Evolutionary conservation across 129 eudicot species (phyloP).

Genomic region (Centaurea solstitialis): DNA sequence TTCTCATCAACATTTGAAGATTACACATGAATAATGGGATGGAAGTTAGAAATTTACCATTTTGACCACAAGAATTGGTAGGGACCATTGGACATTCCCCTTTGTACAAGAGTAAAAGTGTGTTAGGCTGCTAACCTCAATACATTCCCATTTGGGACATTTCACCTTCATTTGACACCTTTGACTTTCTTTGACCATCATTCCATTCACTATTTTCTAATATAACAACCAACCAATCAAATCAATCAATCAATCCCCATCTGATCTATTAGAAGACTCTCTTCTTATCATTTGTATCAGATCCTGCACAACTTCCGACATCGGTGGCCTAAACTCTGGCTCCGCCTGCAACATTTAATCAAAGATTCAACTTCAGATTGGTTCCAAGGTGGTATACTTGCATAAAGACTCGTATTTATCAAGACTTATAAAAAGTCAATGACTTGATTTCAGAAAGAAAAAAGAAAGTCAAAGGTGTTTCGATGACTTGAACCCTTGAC

Average conservation of each 20-base stretch:
- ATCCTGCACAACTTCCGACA: slow-evolving; percentile 97
- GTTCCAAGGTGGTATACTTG: background rate
- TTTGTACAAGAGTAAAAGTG: slow-evolving; percentile 35
- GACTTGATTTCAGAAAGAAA: too few species aligned
- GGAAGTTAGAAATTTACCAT: slow-evolving; percentile 34
- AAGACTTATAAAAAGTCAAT: too few species aligned
- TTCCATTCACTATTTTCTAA: slow-evolving; percentile 15
- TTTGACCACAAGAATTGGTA: slow-evolving; percentile 28
- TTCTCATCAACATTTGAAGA: slow-evolving; percentile 5
- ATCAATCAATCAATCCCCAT: slow-evolving; percentile 47
- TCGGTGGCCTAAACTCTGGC: slow-evolving; percentile 90
- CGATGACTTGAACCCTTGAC: too few species aligned
- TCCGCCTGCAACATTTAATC: slow-evolving; percentile 52
- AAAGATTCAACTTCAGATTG: background rate
- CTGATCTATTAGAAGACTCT: slow-evolving; percentile 66
- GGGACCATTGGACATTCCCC: slow-evolving; percentile 19
- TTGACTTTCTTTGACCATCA: slow-evolving; percentile 15
- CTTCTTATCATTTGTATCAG: slow-evolving; percentile 73
- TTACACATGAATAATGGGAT: slow-evolving; percentile 26
- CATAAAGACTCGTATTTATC: background rate
- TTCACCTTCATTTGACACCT: slow-evolving; percentile 21
- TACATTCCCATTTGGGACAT: slow-evolving; percentile 4
- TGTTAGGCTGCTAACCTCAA: slow-evolving; percentile 21
- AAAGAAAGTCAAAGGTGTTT: too few species aligned
- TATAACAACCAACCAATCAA: slow-evolving; percentile 4